Percentiles rank a stretch among this genome's conserved stretches.
Conservation (phyloP, 345 rosid genomes). For the Leavenworthia alabamica region DNA sequence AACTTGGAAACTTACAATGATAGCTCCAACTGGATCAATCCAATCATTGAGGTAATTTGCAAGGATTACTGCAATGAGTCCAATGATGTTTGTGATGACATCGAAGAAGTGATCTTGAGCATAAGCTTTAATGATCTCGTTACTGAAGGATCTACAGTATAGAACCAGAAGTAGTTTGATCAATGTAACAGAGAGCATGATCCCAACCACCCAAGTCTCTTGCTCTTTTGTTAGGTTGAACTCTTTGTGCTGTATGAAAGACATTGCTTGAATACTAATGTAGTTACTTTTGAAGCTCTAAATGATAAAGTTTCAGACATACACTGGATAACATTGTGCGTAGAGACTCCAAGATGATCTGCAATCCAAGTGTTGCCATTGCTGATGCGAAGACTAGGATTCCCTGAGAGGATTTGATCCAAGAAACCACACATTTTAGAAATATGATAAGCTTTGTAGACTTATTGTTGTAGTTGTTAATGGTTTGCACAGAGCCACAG, state of each 20-base stretch:
- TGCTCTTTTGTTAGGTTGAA: slow-evolving; percentile 60
- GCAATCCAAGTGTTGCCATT: slow-evolving; percentile 98
- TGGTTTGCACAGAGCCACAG: slow-evolving; percentile 1
- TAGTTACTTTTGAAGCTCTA: not conserved
- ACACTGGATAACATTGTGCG: slow-evolving; percentile 70
- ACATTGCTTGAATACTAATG: slow-evolving; percentile 10
- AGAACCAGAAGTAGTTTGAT: slow-evolving; percentile 66
- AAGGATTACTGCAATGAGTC: slow-evolving; percentile 83
- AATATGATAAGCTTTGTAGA: too few species aligned
- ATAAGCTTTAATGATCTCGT: slow-evolving; percentile 92
- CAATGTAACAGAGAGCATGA: slow-evolving; percentile 86
- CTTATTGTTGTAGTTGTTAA: too few species aligned
- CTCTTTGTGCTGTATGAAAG: slow-evolving; percentile 52
- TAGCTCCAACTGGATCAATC: slow-evolving; percentile 98
- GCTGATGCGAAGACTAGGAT: slow-evolving; percentile 98
- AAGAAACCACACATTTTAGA: slow-evolving; percentile 4
- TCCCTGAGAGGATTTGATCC: slow-evolving; percentile 52
- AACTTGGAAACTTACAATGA: slow-evolving; percentile 53
- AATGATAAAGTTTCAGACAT: slow-evolving; percentile 20
- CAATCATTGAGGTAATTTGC: slow-evolving; percentile 75
- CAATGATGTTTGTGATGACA: slow-evolving; percentile 84
- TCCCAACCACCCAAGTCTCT: slow-evolving; percentile 89
- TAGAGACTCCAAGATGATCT: slow-evolving; percentile 85
- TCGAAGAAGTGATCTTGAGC: slow-evolving; percentile 99
- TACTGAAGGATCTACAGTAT: slow-evolving; percentile 73